A percentile compares a stretch with the other conserved stretches of the same genome.
Evolutionary conservation across 1,284 basidiomycete genomes (phyloP).

Genomic region (Ustilago loliicola): DNA sequence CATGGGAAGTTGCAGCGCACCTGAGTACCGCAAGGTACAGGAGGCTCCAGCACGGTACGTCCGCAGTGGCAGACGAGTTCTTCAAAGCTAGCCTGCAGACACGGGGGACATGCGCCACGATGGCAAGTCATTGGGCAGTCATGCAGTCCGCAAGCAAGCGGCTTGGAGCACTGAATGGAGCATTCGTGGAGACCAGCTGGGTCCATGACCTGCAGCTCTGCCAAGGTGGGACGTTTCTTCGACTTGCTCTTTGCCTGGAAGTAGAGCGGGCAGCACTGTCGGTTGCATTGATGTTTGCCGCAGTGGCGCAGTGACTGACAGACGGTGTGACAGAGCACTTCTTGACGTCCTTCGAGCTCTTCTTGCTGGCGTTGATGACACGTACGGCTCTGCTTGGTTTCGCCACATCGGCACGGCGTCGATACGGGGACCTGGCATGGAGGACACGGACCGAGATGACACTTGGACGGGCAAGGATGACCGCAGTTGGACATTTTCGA

Average conservation of each 20-base stretch:
- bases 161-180: constrained; percentile 58
- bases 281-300: constrained; percentile 62
- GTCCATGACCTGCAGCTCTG: constrained; percentile 61
- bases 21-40: constrained; percentile 66
- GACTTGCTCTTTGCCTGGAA: constrained; percentile 62
- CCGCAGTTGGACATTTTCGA: constrained; percentile 55
- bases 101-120: constrained; percentile 67
- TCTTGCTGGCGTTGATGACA: constrained; percentile 55
- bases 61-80: constrained; percentile 68
- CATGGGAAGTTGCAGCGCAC: constrained; percentile 67
- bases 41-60: constrained; percentile 67
- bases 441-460: constrained; percentile 65
- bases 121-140: constrained; percentile 65
- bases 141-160: constrained; percentile 64
- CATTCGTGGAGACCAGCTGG: constrained; percentile 67
- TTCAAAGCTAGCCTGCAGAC: constrained; percentile 67
- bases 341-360: constrained; percentile 50
- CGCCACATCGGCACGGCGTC: constrained; percentile 69
- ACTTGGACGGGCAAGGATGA: constrained; percentile 56
- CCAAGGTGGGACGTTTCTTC: constrained; percentile 50
- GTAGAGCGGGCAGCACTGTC: constrained; percentile 64
- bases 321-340: constrained; percentile 57
- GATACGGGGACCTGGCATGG: constrained; percentile 59
- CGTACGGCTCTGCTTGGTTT: constrained; percentile 57
- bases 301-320: constrained; percentile 66